These are phyloP conservation scores for Beta vulgaris DNA, from an alignment of 148 eudicot genomes.

Conservation along the genomic window DNA sequence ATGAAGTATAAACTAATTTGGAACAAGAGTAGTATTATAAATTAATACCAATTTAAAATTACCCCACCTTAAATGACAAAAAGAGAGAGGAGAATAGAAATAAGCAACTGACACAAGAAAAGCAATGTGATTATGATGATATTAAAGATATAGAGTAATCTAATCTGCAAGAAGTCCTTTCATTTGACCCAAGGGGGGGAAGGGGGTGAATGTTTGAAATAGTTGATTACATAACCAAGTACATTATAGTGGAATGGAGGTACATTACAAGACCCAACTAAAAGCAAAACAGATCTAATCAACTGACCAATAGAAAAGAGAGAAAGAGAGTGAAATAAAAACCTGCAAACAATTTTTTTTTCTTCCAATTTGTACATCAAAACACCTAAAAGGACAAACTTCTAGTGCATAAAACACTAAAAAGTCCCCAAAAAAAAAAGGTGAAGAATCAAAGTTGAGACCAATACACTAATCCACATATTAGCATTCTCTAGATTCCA, in stretches of 20 bases:
- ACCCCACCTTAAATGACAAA: too few species aligned
- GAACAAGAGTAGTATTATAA: too few species aligned
- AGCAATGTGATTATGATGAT: neutral
- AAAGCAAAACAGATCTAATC: conserved; percentile 27
- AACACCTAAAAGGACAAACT: conserved; percentile 30
- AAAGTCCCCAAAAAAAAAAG: conserved; percentile 18
- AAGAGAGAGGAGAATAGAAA: neutral
- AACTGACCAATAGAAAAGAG: neutral
- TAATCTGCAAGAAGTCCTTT: neutral
- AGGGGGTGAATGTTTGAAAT: neutral
- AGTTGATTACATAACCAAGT: conserved; percentile 22
- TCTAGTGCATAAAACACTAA: conserved; percentile 13
- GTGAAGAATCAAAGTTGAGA: conserved; percentile 21
- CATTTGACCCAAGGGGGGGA: neutral
- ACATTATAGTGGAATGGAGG: conserved; percentile 22
- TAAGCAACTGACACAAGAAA: neutral
- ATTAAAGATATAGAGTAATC: neutral
- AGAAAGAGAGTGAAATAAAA: conserved; percentile 1
- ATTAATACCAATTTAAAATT: too few species aligned
- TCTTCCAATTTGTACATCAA: conserved; percentile 24
- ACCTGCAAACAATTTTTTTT: conserved; percentile 14
- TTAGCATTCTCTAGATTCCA: conserved; percentile 30
- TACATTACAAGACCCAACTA: conserved; percentile 24
- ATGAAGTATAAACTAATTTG: too few species aligned
- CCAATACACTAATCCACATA: conserved; percentile 28